A percentile compares a stretch with the other conserved stretches of the same genome.
Evolutionary conservation across 2,329 filamentous ascomycete species (phyloP).

Genomic region (Fusarium pseudonygamai): DNA sequence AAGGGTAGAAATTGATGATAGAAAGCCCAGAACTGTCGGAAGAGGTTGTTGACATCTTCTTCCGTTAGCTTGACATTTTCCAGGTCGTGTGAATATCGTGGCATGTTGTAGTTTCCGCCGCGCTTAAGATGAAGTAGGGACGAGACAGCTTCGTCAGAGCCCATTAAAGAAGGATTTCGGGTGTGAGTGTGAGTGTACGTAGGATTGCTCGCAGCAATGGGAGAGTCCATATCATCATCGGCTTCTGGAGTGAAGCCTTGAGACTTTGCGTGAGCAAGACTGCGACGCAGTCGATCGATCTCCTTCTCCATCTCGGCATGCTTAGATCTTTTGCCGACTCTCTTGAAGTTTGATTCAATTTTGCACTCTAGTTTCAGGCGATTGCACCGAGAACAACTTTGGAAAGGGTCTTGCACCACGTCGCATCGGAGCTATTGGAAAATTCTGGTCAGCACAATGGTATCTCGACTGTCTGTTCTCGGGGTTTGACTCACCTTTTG

Average conservation of each 20-base stretch:
- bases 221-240: slow-evolving; percentile 67
- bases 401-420: slow-evolving; percentile 82
- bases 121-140: slow-evolving; percentile 73
- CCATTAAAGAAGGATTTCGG: slow-evolving; percentile 71
- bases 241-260: slow-evolving; percentile 67
- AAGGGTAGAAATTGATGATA: slow-evolving; percentile 85
- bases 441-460: slow-evolving; percentile 9
- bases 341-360: slow-evolving; percentile 89
- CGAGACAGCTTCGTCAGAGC: slow-evolving; percentile 74
- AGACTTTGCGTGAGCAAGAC: slow-evolving; percentile 66
- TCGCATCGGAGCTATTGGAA: slow-evolving; percentile 77
- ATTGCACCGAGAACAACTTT: slow-evolving; percentile 79
- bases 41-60: slow-evolving; percentile 70
- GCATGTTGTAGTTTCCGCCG: slow-evolving; percentile 68
- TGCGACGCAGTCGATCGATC: slow-evolving; percentile 74
- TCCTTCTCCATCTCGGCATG: slow-evolving; percentile 89
- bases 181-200: slow-evolving; percentile 69
- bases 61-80: slow-evolving; percentile 72
- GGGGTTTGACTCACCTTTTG: slow-evolving; percentile 73
- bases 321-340: slow-evolving; percentile 81
- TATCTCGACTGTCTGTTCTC: not conserved
- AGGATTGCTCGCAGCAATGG: slow-evolving; percentile 61
- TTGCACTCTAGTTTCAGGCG: slow-evolving; percentile 85
- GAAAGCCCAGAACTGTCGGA: slow-evolving; percentile 77
- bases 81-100: slow-evolving; percentile 68